Percentiles rank a stretch among this genome's conserved stretches.
These are phyloP conservation scores for Verticillium nubilum DNA, from an alignment of 2,329 filamentous ascomycete genomes.

Conservation along the genomic window DNA sequence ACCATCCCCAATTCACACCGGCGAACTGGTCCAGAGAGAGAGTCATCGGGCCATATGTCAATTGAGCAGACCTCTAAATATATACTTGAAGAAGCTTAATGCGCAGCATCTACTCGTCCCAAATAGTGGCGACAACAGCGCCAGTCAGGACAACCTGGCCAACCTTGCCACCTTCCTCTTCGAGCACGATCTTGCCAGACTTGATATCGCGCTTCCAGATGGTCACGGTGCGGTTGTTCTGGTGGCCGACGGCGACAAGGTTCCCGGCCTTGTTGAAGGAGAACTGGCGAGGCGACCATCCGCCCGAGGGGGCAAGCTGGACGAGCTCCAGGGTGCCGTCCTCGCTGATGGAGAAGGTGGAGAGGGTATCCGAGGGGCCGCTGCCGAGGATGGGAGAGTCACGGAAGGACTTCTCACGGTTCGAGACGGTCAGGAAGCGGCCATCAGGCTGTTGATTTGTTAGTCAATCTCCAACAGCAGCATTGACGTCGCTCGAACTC, in stretches of 20 bases:
- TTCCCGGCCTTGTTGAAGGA: constrained; percentile 12
- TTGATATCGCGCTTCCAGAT: constrained; percentile 12
- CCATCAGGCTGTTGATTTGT: background rate
- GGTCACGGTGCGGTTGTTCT: constrained; percentile 12
- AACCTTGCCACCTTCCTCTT: constrained; percentile 14
- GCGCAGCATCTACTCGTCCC: constrained; percentile 8
- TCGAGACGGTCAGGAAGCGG: constrained; percentile 6
- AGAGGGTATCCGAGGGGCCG: constrained; percentile 11
- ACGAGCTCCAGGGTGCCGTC: constrained; percentile 11
- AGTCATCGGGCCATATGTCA: too few relatives aligned
- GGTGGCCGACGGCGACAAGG: constrained; percentile 10
- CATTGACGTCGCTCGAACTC: background rate
- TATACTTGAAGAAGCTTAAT: background rate
- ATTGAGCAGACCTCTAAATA: background rate
- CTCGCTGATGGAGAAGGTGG: constrained; percentile 12
- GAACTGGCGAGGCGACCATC: constrained; percentile 12
- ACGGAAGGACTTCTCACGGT: constrained; percentile 11
- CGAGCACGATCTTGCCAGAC: constrained; percentile 11
- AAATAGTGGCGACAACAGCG: constrained; percentile 12
- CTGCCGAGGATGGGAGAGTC: constrained; percentile 11
- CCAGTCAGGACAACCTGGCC: constrained; percentile 10
- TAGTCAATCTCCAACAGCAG: background rate
- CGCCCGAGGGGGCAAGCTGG: constrained; percentile 11
- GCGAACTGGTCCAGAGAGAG: too few relatives aligned
- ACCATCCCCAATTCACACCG: too few relatives aligned